Percentiles rank a stretch among this genome's conserved stretches.
phyloP scores from a whole-genome alignment of 306 rosid species.

The Ochetophila trinervis region DNA sequence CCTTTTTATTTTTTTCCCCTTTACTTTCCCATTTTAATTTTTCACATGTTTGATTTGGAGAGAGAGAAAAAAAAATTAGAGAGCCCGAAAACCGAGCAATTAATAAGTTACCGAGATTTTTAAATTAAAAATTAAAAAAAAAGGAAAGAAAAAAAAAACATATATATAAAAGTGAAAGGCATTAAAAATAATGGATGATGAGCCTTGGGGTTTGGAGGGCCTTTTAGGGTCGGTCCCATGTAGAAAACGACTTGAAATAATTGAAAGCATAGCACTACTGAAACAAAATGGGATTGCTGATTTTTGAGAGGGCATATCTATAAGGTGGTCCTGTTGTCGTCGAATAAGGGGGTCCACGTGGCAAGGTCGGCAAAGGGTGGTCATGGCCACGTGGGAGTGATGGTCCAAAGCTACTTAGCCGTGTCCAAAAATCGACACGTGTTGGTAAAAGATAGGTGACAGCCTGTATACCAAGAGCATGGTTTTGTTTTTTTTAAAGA shows the following conservation, averaged over 20 bases:
- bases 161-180: slow-evolving; percentile 6
- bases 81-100: slow-evolving; percentile 12
- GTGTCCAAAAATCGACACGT: slow-evolving; percentile 32
- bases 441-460: slow-evolving; percentile 37
- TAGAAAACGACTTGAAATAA: slow-evolving; percentile 61
- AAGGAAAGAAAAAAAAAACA: not conserved
- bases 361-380: slow-evolving; percentile 51
- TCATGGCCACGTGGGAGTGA: slow-evolving; percentile 62
- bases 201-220: slow-evolving; percentile 35
- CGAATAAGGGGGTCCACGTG: slow-evolving; percentile 39
- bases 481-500: not conserved
- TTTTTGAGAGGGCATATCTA: slow-evolving; percentile 25
- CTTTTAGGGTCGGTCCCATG: slow-evolving; percentile 40
- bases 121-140: not conserved
- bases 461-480: slow-evolving; percentile 39
- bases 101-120: slow-evolving; percentile 9
- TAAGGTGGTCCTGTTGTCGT: slow-evolving; percentile 49
- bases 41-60: not conserved
- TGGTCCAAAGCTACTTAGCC: slow-evolving; percentile 46
- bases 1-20: slow-evolving; percentile 4
- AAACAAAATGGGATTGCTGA: slow-evolving; percentile 25
- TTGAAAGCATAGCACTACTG: slow-evolving; percentile 41
- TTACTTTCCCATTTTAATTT: slow-evolving; percentile 13
- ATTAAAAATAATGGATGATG: slow-evolving; percentile 33
- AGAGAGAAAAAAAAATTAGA: not conserved